Evolutionary conservation across 1,284 basidiomycete species (phyloP), one percentile per base, ranked within the genome.

Genomic region (Heterobasidion irregulare): DNA sequence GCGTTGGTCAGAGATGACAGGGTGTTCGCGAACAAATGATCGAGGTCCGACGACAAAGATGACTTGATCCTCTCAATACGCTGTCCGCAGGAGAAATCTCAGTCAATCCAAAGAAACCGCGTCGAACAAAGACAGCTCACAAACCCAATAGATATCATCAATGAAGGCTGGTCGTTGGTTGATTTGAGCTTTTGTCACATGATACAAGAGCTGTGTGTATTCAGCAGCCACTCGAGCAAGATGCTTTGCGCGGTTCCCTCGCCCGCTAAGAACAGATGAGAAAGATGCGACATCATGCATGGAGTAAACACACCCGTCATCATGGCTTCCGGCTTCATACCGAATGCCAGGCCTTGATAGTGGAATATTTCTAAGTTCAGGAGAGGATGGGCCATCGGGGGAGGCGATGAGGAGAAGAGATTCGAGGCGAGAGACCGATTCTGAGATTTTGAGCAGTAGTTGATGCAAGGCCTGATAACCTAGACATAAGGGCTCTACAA

Each of bases 151-250:
- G 13, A 94, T 80, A 59, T 89, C 86, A 56, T 88, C 79, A 2
- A 95, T 82, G 63, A 92, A 93, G 8, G 76, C 77, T 66, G 91
- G 92, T 1, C 79, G 54, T 13, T 45, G 78, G 62, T 92, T 86
- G 10, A 74, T 73, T 9, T 82, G 76, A 15, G 94, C 92, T 67
- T 97, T 95, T 15, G 83, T 80, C 43, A 84, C 79, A 62, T 97
- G 89, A 67, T 98, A 98, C 38, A 93, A 75, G n/a, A 98, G 77
- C 66, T 98, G 94, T 2, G 83, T 92, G 66, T 95, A 97, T 69
- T 97, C 95, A 10, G 85, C 77, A 10, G 94, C 92, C 13, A 94
- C 89, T 51, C 94, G 83, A 13, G 83, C 80, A 4, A 98, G 77
- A 64, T 93, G 86, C 68, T 97, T 97, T 4, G 88, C 86, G 34